Evolutionary conservation across 495 filamentous ascomycete genomes (phyloP), one percentile per base, ranked within the genome.

Genomic region (Hypoxylon rickii): DNA sequence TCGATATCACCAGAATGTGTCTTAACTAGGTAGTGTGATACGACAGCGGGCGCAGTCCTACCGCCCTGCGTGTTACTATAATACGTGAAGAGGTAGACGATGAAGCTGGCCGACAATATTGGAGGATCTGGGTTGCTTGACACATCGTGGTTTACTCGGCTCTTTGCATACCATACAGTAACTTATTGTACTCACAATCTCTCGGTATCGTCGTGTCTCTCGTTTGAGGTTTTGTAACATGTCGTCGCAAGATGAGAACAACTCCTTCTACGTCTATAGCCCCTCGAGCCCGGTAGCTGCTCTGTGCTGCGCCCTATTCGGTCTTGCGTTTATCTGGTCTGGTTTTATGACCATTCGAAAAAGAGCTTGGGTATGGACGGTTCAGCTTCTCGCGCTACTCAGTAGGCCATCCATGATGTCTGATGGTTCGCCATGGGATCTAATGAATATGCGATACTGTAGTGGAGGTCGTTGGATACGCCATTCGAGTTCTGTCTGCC

Each of bases 401-500:
- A 78, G 76, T 78, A 72, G 34, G 74, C 59, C 12, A 2, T 32
- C 3, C 10, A 1, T 4, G 13, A 18, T 13, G 13, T 38, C 13
- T 13, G 3, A 38, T 15, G 8, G 18, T 44, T n/a, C 24, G 7
- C 7, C 20, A 18, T 3, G 32, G 48, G 11, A 34, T 20, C 44
- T 62, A 22, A 62, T 10, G n/a, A n/a, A 29, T 4, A 18, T 1
- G 12, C 16, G 10, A 4, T 42, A 44, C 8, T 26, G 24, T 21
- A 78, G 74, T 79, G 75, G 78, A 82, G 48, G 64, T 72, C 22
- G 56, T 70, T 41, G 77, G 77, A 11, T 82, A 77, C 59, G 75
- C 73, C 16, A 51, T 40, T 8, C 67, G 78, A 38, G 69, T 65
- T 15, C 34, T 68, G 17, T 79, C 76, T 0, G 66, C 63, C 1